These are phyloP conservation scores for Claviceps sp. DNA, from an alignment of 2,329 filamentous ascomycete species.

Conservation along the genomic window DNA sequence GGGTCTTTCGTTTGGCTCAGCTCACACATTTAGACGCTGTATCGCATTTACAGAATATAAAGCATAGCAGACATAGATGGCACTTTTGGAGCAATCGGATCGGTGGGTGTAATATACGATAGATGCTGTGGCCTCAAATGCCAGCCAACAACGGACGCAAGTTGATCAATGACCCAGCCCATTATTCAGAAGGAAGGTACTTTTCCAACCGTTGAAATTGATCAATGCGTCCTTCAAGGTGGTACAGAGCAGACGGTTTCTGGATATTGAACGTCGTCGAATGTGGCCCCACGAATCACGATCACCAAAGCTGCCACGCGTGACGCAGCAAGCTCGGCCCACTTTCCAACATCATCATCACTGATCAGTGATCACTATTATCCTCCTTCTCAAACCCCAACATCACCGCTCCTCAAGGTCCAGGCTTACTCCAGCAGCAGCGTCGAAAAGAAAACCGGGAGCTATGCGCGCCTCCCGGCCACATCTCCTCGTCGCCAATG, in stretches of 20 bases:
- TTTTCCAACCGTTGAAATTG: background rate
- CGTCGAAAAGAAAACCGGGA: slow-evolving; percentile 13
- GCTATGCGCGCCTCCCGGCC: slow-evolving; percentile 30
- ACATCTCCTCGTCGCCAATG: slow-evolving; percentile 30
- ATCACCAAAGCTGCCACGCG: background rate
- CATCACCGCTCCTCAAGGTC: background rate
- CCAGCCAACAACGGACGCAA: background rate
- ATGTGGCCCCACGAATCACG: background rate
- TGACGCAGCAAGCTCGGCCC: background rate
- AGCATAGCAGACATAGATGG: background rate
- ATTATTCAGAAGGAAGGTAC: background rate
- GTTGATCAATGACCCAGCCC: background rate
- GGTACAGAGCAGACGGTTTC: background rate
- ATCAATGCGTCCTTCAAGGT: background rate
- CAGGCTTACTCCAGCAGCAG: background rate
- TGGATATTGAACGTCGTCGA: background rate
- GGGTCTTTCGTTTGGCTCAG: background rate
- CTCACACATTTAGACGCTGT: background rate
- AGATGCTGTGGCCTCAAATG: background rate
- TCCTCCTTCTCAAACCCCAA: background rate
- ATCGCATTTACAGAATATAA: background rate
- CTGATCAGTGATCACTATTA: background rate
- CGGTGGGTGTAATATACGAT: background rate
- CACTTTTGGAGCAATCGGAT: background rate
- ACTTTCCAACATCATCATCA: background rate